phyloP scores from a whole-genome alignment of 345 rosid genomes.

The Turnera subulata region DNA sequence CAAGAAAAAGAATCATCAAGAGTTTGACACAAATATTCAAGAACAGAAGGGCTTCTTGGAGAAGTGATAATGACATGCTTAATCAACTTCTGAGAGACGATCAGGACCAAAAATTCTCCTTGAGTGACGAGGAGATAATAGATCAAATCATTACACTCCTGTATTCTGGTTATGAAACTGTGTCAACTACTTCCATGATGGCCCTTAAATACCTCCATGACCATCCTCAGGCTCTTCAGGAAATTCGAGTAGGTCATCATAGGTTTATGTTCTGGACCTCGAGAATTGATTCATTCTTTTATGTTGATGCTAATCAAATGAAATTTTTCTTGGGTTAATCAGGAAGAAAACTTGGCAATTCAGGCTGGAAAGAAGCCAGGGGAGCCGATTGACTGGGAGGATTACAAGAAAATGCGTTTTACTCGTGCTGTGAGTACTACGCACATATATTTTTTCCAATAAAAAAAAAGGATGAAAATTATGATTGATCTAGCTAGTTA shows the following conservation, averaged over 20 bases:
- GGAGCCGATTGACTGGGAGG: constrained; percentile 45
- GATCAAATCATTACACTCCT: constrained; percentile 77
- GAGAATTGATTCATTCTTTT: no score
- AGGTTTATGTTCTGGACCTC: neutral
- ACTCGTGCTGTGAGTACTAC: constrained; percentile 50
- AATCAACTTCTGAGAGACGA: constrained; percentile 57
- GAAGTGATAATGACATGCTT: constrained; percentile 56
- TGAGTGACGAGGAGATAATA: constrained; percentile 61
- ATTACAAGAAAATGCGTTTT: constrained; percentile 55
- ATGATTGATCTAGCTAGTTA: no score
- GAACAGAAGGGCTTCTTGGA: constrained; percentile 49
- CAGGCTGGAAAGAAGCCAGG: constrained; percentile 32
- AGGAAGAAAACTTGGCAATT: constrained; percentile 59
- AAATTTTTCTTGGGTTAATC: neutral
- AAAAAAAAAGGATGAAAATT: no score
- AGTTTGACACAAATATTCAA: constrained; percentile 47
- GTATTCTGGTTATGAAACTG: constrained; percentile 83
- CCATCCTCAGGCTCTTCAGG: constrained; percentile 63
- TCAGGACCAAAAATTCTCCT: constrained; percentile 37
- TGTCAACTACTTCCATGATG: constrained; percentile 91
- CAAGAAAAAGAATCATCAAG: constrained; percentile 52
- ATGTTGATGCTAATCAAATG: no score
- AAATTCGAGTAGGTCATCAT: constrained; percentile 55
- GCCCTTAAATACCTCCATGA: constrained; percentile 83
- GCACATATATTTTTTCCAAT: neutral